Percentiles rank a stretch among this genome's conserved stretches.
Conservation (phyloP, 768 basidiomycete genomes). For the Hebeloma cylindrosporum region DNA sequence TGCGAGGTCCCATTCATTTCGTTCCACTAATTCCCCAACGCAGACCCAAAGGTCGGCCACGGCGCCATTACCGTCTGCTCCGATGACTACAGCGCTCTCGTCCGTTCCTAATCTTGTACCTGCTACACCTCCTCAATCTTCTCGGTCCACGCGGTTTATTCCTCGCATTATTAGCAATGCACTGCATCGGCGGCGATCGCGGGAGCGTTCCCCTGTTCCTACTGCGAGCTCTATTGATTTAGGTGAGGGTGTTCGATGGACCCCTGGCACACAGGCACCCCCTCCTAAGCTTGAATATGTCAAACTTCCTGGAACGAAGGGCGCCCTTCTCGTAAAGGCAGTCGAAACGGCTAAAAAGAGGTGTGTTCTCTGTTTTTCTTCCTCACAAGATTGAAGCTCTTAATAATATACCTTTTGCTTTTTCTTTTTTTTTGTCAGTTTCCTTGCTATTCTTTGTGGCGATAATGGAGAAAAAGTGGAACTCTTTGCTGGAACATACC, state of each 20-base stretch:
- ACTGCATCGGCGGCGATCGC: conserved; percentile 57
- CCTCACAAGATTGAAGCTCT: too few species aligned
- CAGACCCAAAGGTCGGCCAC: conserved; percentile 22
- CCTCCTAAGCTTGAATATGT: conserved; percentile 89
- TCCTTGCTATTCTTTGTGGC: conserved; percentile 90
- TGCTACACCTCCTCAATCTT: conserved; percentile 31
- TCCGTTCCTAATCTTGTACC: conserved; percentile 20
- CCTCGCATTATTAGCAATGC: conserved; percentile 71
- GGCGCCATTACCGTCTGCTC: conserved; percentile 18
- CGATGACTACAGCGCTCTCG: conserved; percentile 17
- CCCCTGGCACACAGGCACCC: conserved; percentile 48
- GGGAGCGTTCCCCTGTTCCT: conserved; percentile 47
- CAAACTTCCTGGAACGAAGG: conserved; percentile 89
- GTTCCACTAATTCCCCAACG: conserved; percentile 35
- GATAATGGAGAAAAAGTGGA: conserved; percentile 94
- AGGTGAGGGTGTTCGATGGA: conserved; percentile 25
- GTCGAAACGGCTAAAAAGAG: conserved; percentile 91
- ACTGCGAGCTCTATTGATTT: conserved; percentile 32
- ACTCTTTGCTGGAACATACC: conserved; percentile 87
- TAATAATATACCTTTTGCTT: conserved; percentile 1
- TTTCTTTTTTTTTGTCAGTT: conserved; percentile 45
- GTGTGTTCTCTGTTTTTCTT: conserved; percentile 33
- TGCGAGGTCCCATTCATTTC: conserved; percentile 42
- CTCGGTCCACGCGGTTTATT: conserved; percentile 63
- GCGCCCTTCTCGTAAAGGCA: conserved; percentile 78